Percentiles rank a stretch among this genome's conserved stretches.
phyloP scores from a whole-genome alignment of 768 basidiomycete genomes.

The Lentinus tigrinus region DNA sequence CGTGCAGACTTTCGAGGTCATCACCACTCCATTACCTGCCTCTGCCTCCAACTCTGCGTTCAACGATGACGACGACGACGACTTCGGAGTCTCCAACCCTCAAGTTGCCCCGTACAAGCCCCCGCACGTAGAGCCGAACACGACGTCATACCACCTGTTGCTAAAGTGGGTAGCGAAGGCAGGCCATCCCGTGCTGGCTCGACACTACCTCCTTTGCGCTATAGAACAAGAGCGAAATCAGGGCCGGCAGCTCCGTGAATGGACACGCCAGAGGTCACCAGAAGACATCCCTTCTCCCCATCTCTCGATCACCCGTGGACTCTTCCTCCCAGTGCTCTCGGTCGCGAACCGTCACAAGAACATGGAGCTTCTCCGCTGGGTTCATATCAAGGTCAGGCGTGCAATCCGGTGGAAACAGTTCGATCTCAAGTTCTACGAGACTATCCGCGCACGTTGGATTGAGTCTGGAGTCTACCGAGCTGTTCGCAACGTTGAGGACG shows the following conservation, averaged over 20 bases:
- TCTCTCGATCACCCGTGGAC: slow-evolving; percentile 53
- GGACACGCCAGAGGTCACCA: slow-evolving; percentile 19
- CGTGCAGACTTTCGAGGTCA: slow-evolving; percentile 74
- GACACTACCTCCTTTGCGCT: slow-evolving; percentile 65
- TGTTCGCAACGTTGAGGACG: slow-evolving; percentile 9
- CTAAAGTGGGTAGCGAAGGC: slow-evolving; percentile 54
- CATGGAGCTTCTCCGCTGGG: slow-evolving; percentile 59
- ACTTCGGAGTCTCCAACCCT: slow-evolving; percentile 45
- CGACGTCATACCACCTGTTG: slow-evolving; percentile 63
- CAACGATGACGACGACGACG: slow-evolving; percentile 67
- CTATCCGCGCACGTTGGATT: slow-evolving; percentile 22
- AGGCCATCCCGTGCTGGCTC: slow-evolving; percentile 51
- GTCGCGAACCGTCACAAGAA: slow-evolving; percentile 59
- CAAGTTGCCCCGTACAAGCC: slow-evolving; percentile 37
- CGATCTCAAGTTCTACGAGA: slow-evolving; percentile 43
- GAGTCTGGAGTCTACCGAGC: slow-evolving; percentile 15
- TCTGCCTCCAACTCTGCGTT: slow-evolving; percentile 49
- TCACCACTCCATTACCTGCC: slow-evolving; percentile 67
- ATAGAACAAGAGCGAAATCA: slow-evolving; percentile 41
- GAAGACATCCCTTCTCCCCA: slow-evolving; percentile 46
- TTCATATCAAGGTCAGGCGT: slow-evolving; percentile 44
- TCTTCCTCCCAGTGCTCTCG: slow-evolving; percentile 58
- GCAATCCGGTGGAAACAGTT: slow-evolving; percentile 49
- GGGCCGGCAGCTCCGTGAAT: slow-evolving; percentile 34
- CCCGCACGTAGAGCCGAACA: slow-evolving; percentile 56